Conservation (phyloP, 1,284 basidiomycete species). For the Afroboletus lepidellus region DNA sequence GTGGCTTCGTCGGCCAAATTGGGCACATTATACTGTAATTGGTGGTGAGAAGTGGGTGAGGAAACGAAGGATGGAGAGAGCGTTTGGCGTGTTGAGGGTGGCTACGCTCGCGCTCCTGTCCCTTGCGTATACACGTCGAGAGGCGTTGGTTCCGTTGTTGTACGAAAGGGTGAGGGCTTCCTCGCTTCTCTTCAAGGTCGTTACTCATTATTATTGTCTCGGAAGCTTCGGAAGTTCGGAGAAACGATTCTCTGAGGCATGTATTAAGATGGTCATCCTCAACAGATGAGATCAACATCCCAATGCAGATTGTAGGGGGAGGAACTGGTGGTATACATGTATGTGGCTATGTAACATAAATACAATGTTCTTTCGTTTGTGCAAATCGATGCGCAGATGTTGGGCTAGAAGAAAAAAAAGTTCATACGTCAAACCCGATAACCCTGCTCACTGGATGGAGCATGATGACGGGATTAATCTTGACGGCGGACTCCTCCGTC, state of each 20-base stretch:
- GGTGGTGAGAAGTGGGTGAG: slow-evolving; percentile 28
- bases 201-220: neutral
- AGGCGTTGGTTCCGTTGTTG: slow-evolving; percentile 3
- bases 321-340: slow-evolving; percentile 6
- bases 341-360: slow-evolving; percentile 23
- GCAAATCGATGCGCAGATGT: neutral
- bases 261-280: neutral
- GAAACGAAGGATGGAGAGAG: slow-evolving; percentile 4
- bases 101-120: slow-evolving; percentile 6
- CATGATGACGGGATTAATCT: slow-evolving; percentile 52
- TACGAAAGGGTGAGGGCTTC: slow-evolving; percentile 5
- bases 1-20: slow-evolving; percentile 26
- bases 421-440: slow-evolving; percentile 51
- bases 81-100: slow-evolving; percentile 7
- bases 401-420: neutral
- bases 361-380: slow-evolving; percentile 14
- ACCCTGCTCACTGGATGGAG: slow-evolving; percentile 59
- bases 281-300: no score
- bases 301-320: neutral
- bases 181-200: neutral
- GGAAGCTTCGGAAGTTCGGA: slow-evolving; percentile 2
- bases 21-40: slow-evolving; percentile 28
- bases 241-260: neutral
- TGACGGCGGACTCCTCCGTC: slow-evolving; percentile 37
- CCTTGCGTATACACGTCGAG: slow-evolving; percentile 9